Percentiles rank a stretch among this genome's conserved stretches.
Evolutionary conservation across 306 rosid genomes (phyloP).

Genomic region (Vicia sativa): DNA sequence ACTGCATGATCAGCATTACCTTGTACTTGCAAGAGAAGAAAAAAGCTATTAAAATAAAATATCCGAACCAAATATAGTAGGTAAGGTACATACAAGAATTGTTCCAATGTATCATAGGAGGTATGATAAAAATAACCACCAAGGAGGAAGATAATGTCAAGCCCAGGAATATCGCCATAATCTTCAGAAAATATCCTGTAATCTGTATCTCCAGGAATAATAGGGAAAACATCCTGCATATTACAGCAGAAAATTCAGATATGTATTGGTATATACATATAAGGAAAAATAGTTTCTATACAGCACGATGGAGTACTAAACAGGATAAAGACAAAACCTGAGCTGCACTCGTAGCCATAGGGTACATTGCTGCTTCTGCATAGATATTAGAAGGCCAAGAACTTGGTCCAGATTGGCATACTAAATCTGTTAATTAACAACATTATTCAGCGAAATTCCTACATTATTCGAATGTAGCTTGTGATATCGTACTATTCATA

Average conservation of each 20-base stretch:
- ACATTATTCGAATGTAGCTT: conserved; percentile 16
- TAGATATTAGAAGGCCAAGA: conserved; percentile 89
- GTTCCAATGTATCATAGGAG: conserved; percentile 89
- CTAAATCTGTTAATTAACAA: conserved; percentile 67
- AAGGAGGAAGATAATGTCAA: conserved; percentile 92
- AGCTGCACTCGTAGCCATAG: conserved; percentile 99
- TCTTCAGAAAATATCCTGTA: conserved; percentile 92
- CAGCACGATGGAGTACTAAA: conserved; percentile 16
- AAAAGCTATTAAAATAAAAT: conserved; percentile 36
- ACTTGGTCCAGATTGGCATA: conserved; percentile 98
- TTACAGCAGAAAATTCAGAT: conserved; percentile 32
- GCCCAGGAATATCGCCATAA: conserved; percentile 91
- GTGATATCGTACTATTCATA: conserved; percentile 17
- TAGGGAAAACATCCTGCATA: conserved; percentile 93
- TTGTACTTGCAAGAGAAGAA: conserved; percentile 8
- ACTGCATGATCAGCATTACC: not conserved
- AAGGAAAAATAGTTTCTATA: conserved; percentile 8
- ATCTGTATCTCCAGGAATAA: conserved; percentile 98
- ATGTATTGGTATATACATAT: conserved; percentile 28
- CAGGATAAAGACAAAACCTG: conserved; percentile 58
- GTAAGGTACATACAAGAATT: conserved; percentile 77
- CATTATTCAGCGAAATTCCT: conserved; percentile 35
- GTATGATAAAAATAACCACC: conserved; percentile 99
- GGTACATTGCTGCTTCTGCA: conserved; percentile 87
- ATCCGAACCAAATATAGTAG: conserved; percentile 56